These are phyloP conservation scores for Tetrahymena elliotti DNA, from an alignment of 73 alveolate genomes.

Conservation along the genomic window DNA sequence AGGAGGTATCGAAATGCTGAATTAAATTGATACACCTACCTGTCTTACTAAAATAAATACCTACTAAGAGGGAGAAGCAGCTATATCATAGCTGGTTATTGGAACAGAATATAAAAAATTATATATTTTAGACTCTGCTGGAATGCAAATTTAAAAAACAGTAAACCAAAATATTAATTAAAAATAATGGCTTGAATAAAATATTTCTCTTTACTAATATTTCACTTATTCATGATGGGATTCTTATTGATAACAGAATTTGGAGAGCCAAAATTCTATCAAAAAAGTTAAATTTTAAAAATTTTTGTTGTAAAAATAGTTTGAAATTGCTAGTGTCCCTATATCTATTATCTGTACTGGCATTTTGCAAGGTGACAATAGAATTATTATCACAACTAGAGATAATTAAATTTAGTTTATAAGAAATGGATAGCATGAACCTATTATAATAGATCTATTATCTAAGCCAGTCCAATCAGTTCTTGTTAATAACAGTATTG, in stretches of 20 bases:
- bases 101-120: neutral
- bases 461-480: neutral
- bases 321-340: neutral
- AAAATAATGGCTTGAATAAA: neutral
- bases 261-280: too few relatives aligned
- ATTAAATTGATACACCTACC: neutral
- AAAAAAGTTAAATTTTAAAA: neutral
- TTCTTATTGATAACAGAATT: too few relatives aligned
- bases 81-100: neutral
- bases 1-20: neutral
- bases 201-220: neutral
- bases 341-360: neutral
- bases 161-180: neutral
- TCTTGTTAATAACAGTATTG: neutral
- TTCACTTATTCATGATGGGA: too few relatives aligned
- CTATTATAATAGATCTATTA: neutral
- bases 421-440: neutral
- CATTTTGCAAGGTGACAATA: neutral
- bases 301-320: neutral
- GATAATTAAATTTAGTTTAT: neutral
- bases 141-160: neutral
- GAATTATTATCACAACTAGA: neutral
- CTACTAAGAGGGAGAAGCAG: neutral
- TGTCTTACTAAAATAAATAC: neutral
- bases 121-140: neutral